Percentiles rank a stretch among this genome's conserved stretches.
Evolutionary conservation across 2,329 filamentous ascomycete genomes (phyloP).

Genomic region (Arthroderma sp.): DNA sequence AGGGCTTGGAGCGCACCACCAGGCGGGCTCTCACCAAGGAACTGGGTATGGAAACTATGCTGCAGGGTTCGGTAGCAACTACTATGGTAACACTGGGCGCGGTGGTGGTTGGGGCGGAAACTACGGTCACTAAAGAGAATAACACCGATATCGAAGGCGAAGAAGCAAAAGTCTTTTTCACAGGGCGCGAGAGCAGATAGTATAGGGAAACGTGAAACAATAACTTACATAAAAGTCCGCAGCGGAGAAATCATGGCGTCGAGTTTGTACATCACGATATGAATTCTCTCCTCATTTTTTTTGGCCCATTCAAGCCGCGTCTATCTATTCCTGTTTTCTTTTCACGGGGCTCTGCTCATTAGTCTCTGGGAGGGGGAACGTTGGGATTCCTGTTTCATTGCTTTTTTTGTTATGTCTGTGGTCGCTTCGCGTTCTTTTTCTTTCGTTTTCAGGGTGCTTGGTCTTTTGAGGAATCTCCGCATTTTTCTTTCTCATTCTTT

Average conservation of each 20-base stretch:
- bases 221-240: too few species aligned
- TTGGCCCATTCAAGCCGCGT: too few species aligned
- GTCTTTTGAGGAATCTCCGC: neutral
- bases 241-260: too few species aligned
- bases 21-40: conserved; percentile 27
- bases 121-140: conserved; percentile 30
- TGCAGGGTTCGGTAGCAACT: conserved; percentile 28
- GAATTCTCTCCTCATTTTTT: too few species aligned
- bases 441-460: conserved; percentile 1
- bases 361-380: too few species aligned
- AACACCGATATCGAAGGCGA: neutral
- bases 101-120: conserved; percentile 35
- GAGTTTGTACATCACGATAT: too few species aligned
- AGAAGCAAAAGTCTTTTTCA: neutral
- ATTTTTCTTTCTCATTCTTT: conserved; percentile 10
- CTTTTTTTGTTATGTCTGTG: neutral
- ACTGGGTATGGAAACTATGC: conserved; percentile 31
- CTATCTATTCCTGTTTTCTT: too few species aligned
- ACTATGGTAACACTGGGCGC: conserved; percentile 31
- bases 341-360: too few species aligned
- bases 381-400: neutral
- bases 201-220: neutral
- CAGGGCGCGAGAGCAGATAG: neutral
- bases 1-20: conserved; percentile 25
- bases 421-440: conserved; percentile 1